These are phyloP conservation scores for Pseudogymnoascus sp. DNA, from an alignment of 2,329 filamentous ascomycete genomes.

Conservation along the genomic window DNA sequence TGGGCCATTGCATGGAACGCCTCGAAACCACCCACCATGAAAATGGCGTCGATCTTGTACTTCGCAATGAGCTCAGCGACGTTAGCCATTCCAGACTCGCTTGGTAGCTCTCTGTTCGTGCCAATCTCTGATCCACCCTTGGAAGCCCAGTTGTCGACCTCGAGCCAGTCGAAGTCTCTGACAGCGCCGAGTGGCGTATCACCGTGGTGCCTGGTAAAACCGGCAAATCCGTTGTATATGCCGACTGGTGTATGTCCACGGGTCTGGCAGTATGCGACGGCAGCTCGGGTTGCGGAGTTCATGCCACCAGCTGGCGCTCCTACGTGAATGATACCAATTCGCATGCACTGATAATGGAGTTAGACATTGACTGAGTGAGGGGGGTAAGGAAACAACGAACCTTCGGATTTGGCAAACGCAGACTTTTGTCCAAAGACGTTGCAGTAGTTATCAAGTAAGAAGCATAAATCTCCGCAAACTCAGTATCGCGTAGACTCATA, in stretches of 20 bases:
- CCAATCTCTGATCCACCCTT: constrained; percentile 97
- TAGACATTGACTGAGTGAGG: constrained; percentile 18
- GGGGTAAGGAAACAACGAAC: constrained; percentile 38
- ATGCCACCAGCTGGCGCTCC: constrained; percentile 95
- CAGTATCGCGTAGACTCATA: constrained; percentile 81
- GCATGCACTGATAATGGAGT: constrained; percentile 58
- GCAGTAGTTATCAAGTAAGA: constrained; percentile 89
- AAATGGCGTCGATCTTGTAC: constrained; percentile 84
- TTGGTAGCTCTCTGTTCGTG: constrained; percentile 88
- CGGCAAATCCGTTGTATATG: constrained; percentile 95
- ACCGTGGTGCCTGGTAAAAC: constrained; percentile 80
- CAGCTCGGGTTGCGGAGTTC: constrained; percentile 91
- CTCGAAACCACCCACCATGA: constrained; percentile 91
- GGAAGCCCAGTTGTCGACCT: constrained; percentile 91
- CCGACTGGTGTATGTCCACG: constrained; percentile 88
- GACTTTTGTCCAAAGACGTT: constrained; percentile 59
- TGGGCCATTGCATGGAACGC: constrained; percentile 89
- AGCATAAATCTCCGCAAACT: constrained; percentile 87
- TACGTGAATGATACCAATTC: constrained; percentile 91
- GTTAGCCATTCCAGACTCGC: constrained; percentile 72
- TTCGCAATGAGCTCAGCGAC: constrained; percentile 76
- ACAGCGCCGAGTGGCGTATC: constrained; percentile 78
- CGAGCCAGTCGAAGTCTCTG: constrained; percentile 80
- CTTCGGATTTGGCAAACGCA: constrained; percentile 62
- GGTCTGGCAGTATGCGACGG: constrained; percentile 84